Base-by-base conservation (phyloP, 768 basidiomycete species). In the Pleurotus ostreatus region DNA sequence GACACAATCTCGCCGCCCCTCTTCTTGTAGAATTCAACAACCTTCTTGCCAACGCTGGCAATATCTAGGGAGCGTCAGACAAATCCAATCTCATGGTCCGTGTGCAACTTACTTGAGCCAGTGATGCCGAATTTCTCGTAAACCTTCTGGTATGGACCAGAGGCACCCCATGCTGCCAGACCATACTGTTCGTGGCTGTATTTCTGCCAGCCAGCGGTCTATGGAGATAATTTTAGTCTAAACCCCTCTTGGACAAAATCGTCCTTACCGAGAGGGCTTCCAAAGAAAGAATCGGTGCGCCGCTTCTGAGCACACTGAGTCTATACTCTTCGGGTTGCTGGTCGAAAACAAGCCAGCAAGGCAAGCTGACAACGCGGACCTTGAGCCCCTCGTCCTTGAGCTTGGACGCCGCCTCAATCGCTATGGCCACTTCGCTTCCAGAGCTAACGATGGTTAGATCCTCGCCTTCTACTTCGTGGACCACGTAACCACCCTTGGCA, bases 61-160 rank as follows among this genome's bases (percentile, higher is more conserved):
- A 97, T 88, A 69, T 89, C 88, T 86, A 58, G 22, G 30, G 16
- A 23, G 12, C 22, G 38, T 51, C 16, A 57, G 5, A 23, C 7
- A 63, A 58, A 18, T 15, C 15, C 41, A n/a, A 15, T 2, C 25
- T n/a, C 3, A 49, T 1, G 38, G 6, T 25, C 23, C 55, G 45
- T 13, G 23, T 22, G 39, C 11, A 49, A 79, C 83, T 51, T 71
- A 88, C 84, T 88, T 46, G 79, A 68, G 12, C 85, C 87, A 38
- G 92, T 93, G 67, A 94, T 81, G 43, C 89, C 91, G 63, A 92
- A 90, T 72, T 92, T 91, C 75, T 89, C 89, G 69, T 97, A 97
- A 11, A 95, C 88, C 75, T 94, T 81, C 71, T 85, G 80, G 68
- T 92, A 94, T 9, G 94, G 94, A 53, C 89, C 94, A 16, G 93